phyloP scores from a whole-genome alignment of 1,284 basidiomycete species.

The Ceratobasidium sp. region DNA sequence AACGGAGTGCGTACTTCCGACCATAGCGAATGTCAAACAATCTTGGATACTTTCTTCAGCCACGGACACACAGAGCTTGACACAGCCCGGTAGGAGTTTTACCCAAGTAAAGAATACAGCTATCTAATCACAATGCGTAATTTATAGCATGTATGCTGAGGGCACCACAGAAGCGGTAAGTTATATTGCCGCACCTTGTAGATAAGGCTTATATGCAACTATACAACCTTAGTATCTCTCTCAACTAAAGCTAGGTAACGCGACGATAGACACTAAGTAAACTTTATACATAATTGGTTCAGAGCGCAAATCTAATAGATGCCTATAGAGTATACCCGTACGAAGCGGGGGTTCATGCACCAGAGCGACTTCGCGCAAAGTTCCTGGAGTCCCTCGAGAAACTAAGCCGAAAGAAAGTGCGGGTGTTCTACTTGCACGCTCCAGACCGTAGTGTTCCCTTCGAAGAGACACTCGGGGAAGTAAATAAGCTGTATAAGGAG shows the following conservation, averaged over 20 bases:
- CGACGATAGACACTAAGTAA: slow-evolving; percentile 67
- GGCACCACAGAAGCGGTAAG: slow-evolving; percentile 67
- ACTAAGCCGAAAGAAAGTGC: slow-evolving; percentile 59
- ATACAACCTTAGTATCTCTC: slow-evolving; percentile 57
- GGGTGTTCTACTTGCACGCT: slow-evolving; percentile 64
- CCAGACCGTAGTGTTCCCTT: slow-evolving; percentile 65
- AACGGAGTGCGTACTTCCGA: slow-evolving; percentile 61
- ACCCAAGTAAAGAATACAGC: too few relatives aligned
- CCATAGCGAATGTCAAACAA: slow-evolving; percentile 60
- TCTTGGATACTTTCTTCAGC: slow-evolving; percentile 63
- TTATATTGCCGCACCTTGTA: not conserved
- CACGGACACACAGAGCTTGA: slow-evolving; percentile 65
- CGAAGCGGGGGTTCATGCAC: slow-evolving; percentile 60
- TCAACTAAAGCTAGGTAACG: slow-evolving; percentile 61
- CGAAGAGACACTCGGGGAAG: slow-evolving; percentile 62
- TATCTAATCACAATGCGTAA: not conserved
- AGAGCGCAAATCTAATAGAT: slow-evolving; percentile 7
- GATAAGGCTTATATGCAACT: not conserved
- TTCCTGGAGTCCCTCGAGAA: slow-evolving; percentile 60
- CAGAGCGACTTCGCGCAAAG: slow-evolving; percentile 57
- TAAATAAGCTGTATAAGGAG: slow-evolving; percentile 62
- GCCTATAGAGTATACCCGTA: slow-evolving; percentile 61
- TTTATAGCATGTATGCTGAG: slow-evolving; percentile 61
- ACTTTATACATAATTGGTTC: slow-evolving; percentile 40
- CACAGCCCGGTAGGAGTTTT: slow-evolving; percentile 57